Percentiles rank a stretch among this genome's conserved stretches.
Evolutionary conservation across 2,329 filamentous ascomycete genomes (phyloP).

Genomic region (Calonectria montana): DNA sequence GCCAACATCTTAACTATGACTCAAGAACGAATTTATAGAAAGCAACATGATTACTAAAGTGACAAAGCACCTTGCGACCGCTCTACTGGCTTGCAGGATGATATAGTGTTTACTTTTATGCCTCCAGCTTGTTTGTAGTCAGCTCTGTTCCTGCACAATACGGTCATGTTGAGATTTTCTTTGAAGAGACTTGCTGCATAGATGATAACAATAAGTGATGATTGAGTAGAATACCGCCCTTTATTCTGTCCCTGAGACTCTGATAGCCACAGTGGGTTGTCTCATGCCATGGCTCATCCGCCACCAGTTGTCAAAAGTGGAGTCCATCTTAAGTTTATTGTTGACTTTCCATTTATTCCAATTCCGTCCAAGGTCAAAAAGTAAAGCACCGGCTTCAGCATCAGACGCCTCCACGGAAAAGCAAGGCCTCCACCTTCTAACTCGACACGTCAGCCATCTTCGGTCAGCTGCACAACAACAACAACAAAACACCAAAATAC

Average conservation of each 20-base stretch:
- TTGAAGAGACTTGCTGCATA: too few species aligned
- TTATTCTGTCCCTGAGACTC: too few species aligned
- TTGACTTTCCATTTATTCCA: neutral
- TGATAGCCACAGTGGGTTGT: neutral
- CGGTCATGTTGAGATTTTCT: too few species aligned
- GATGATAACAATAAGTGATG: too few species aligned
- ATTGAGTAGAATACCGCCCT: too few species aligned
- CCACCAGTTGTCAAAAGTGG: neutral
- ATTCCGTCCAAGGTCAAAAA: neutral
- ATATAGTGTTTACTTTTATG: too few species aligned
- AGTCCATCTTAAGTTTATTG: neutral
- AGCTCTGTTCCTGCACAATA: neutral
- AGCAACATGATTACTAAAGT: too few species aligned
- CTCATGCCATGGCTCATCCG: neutral
- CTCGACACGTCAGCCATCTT: neutral
- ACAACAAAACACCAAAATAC: neutral
- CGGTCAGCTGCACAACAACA: neutral
- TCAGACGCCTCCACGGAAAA: neutral
- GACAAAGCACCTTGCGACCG: too few species aligned
- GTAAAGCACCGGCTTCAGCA: constrained; percentile 1
- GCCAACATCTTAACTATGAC: too few species aligned
- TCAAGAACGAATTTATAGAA: too few species aligned
- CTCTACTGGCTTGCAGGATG: too few species aligned
- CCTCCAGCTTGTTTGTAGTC: neutral
- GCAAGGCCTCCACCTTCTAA: neutral